Conservation (phyloP, 768 basidiomycete species). For the Termitomyces sp. region DNA sequence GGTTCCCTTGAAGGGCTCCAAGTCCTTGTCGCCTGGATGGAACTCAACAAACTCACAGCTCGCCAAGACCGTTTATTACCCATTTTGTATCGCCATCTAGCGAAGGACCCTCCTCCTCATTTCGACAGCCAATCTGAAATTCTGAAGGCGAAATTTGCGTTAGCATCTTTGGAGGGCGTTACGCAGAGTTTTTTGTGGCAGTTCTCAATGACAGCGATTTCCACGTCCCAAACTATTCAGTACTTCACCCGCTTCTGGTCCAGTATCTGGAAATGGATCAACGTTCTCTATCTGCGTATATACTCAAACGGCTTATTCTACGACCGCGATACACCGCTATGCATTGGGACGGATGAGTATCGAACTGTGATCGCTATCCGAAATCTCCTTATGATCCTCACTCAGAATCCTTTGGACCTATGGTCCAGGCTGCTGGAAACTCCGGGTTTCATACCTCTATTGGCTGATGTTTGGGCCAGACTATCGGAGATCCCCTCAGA, state of each 20-base stretch:
- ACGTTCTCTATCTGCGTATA: background rate
- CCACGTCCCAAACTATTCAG: background rate
- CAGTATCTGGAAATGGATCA: conserved; percentile 5
- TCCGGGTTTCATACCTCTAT: background rate
- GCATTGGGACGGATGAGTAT: background rate
- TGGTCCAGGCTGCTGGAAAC: background rate
- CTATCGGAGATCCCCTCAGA: background rate
- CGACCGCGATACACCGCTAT: background rate
- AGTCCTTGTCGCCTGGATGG: conserved; percentile 7
- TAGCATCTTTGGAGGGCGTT: conserved; percentile 2
- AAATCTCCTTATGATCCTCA: background rate
- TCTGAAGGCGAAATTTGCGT: background rate
- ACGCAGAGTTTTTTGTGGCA: conserved; percentile 4
- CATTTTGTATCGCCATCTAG: conserved; percentile 1
- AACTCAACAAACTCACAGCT: conserved; percentile 7
- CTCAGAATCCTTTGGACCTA: background rate
- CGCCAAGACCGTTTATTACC: conserved; percentile 4
- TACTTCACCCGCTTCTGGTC: conserved; percentile 1
- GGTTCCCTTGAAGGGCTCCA: conserved; percentile 4
- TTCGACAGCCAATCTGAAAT: background rate
- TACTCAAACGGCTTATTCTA: background rate
- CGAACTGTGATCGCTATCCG: background rate
- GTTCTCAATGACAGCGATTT: background rate
- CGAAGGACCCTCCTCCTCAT: background rate
- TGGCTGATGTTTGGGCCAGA: conserved; percentile 2